Conservation (phyloP, 1,139 yeast species). For the Sugiyamaella japonica region DNA sequence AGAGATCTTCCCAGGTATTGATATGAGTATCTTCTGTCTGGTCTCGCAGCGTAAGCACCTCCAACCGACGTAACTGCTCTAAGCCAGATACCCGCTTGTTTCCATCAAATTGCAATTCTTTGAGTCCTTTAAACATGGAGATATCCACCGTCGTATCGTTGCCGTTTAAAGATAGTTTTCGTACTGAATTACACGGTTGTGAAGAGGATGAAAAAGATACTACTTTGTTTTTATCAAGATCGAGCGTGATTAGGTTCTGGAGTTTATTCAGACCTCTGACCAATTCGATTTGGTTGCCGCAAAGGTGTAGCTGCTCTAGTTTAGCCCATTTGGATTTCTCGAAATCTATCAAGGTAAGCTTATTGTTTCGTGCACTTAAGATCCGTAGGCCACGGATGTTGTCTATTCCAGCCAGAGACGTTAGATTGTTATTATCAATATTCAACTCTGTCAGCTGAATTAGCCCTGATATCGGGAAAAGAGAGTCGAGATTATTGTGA, state of each 20-base stretch:
- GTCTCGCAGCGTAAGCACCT: conserved; percentile 14
- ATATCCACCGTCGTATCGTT: conserved; percentile 24
- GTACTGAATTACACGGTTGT: conserved; percentile 18
- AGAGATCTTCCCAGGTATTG: conserved; percentile 9
- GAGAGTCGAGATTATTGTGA: conserved; percentile 38
- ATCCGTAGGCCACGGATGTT: conserved; percentile 36
- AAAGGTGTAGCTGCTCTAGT: conserved; percentile 33
- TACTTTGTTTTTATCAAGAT: conserved; percentile 33
- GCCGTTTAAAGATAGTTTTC: conserved; percentile 21
- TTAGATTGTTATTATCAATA: conserved; percentile 34
- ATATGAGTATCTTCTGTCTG: conserved; percentile 5
- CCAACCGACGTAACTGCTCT: conserved; percentile 20
- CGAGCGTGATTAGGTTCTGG: conserved; percentile 30
- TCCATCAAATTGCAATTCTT: conserved; percentile 25
- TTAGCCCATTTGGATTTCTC: conserved; percentile 29
- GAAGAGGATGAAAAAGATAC: conserved; percentile 10
- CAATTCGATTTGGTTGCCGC: conserved; percentile 31
- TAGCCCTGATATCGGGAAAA: conserved; percentile 37
- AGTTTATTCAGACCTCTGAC: conserved; percentile 32
- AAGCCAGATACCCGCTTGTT: conserved; percentile 22
- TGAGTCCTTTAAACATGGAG: conserved; percentile 21
- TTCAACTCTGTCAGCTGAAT: conserved; percentile 37
- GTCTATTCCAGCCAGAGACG: conserved; percentile 35
- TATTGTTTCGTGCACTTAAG: conserved; percentile 34
- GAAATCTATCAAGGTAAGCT: conserved; percentile 31